phyloP scores from a whole-genome alignment of 768 basidiomycete species.

The Mycena olivaceomarginata region DNA sequence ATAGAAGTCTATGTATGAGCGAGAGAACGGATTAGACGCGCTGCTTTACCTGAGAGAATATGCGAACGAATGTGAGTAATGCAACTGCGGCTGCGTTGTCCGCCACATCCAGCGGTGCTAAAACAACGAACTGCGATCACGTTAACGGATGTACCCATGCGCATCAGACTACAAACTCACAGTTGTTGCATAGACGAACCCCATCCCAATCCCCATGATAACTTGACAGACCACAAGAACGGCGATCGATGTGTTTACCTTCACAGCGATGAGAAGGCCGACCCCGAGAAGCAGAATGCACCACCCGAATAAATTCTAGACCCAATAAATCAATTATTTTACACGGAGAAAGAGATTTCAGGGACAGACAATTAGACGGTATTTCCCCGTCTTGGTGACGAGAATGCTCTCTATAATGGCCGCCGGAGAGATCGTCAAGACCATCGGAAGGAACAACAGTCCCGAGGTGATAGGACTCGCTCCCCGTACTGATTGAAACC shows the following conservation, averaged over 20 bases:
- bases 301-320: slow-evolving; percentile 48
- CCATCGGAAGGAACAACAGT: slow-evolving; percentile 56
- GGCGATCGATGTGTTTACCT: slow-evolving; percentile 48
- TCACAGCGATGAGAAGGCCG: slow-evolving; percentile 57
- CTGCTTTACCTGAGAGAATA: slow-evolving; percentile 9
- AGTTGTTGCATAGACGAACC: slow-evolving; percentile 45
- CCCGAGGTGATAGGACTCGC: slow-evolving; percentile 59
- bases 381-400: slow-evolving; percentile 48
- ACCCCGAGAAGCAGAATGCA: slow-evolving; percentile 53
- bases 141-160: background rate
- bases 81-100: slow-evolving; percentile 16
- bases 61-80: slow-evolving; percentile 15
- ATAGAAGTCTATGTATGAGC: background rate
- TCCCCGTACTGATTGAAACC: slow-evolving; percentile 62
- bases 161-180: background rate
- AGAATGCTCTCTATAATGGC: slow-evolving; percentile 60
- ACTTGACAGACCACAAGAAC: slow-evolving; percentile 49
- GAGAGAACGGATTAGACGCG: background rate
- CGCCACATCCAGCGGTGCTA: slow-evolving; percentile 19
- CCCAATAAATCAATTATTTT: background rate
- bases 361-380: slow-evolving; percentile 49
- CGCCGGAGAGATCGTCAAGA: slow-evolving; percentile 57
- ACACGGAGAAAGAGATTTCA: background rate
- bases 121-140: slow-evolving; percentile 4
- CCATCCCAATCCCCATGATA: slow-evolving; percentile 53